Base-by-base conservation (phyloP, 345 rosid species). In the Trapa bicornis region DNA sequence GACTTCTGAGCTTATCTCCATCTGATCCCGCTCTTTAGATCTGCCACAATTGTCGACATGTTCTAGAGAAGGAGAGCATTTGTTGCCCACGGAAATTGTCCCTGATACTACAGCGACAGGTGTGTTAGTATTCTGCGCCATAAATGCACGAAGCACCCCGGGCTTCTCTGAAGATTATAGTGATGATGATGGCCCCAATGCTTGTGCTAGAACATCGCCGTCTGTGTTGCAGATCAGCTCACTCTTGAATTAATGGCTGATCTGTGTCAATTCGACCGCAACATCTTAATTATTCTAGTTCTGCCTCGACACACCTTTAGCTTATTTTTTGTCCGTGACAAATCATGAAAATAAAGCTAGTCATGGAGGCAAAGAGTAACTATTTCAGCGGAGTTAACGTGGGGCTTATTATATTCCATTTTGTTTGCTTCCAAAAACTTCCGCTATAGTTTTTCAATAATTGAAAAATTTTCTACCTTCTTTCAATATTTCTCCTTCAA, bases 191-290 rank as follows among this genome's bases (percentile, higher is more conserved):
- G 76, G 87, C 85, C 89, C 87, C 84, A 80, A 81, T 74, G 85
- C 79, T 76, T 65, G 84, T 83, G 89, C 84, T 69, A 81, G 42
- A 85, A 15, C 41, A 32, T 35, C 50, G 84, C 65, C 83, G 78
- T 81, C 83, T 22, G 87, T 81, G 87, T 85, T 85, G 83, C 87
- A 80, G 85, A 76, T 76, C 68, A 70, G 83, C 82, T 71, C 53
- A 61, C 5, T 32, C 41, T 41, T 10, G 67, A 54, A 36, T 41
- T 56, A 22, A 76, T 65, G 83, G 80, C 83, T 75, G 71, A 72
- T 72, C 84, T 81, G 87, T 80, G 84, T 83, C 87, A 75, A 81
- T 78, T 67, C 61, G 73, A 67, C 79, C 80, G 87, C 86, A 13
- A 89, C 38, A 85, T 77, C 36, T 17, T 50, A 29, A 50, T 15